Evolutionary conservation across 805 yeast species (phyloP).

Genomic region (Saccharomycopsis olivae): DNA sequence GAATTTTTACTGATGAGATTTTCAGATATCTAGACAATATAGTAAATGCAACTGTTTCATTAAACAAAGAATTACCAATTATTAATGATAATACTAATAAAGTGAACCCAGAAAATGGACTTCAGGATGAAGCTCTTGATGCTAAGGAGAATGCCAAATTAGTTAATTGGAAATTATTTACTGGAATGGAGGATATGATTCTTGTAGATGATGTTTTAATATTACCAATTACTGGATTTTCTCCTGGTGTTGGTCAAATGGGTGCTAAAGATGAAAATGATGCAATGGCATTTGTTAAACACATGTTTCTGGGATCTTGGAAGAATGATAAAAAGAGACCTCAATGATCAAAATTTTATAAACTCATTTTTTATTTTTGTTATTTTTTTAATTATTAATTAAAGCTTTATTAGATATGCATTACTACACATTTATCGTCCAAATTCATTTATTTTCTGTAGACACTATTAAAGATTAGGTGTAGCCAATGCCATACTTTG

Average conservation of each 20-base stretch:
- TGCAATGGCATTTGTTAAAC: conserved; percentile 47
- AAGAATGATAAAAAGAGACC: conserved; percentile 27
- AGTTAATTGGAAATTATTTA: conserved; percentile 56
- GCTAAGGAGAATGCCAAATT: conserved; percentile 20
- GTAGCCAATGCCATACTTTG: conserved; percentile 1
- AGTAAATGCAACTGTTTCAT: conserved; percentile 20
- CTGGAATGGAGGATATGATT: conserved; percentile 44
- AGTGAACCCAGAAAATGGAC: background rate
- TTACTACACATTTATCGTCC: no score
- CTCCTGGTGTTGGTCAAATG: conserved; percentile 65
- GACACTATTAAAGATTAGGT: background rate
- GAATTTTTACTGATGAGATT: conserved; percentile 80
- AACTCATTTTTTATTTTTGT: no score
- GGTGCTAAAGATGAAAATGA: conserved; percentile 37
- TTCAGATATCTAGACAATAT: conserved; percentile 71
- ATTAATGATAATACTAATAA: background rate
- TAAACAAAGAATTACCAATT: background rate
- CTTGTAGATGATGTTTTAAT: conserved; percentile 58
- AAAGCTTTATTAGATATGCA: no score
- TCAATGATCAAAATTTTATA: no score
- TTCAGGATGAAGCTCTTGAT: background rate
- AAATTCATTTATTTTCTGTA: no score
- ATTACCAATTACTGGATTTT: conserved; percentile 59
- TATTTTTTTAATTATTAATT: no score
- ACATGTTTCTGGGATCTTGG: conserved; percentile 60